Percentiles rank a stretch among this genome's conserved stretches.
These are phyloP conservation scores for Xylaria sp. DNA, from an alignment of 2,329 filamentous ascomycete genomes.

Conservation along the genomic window DNA sequence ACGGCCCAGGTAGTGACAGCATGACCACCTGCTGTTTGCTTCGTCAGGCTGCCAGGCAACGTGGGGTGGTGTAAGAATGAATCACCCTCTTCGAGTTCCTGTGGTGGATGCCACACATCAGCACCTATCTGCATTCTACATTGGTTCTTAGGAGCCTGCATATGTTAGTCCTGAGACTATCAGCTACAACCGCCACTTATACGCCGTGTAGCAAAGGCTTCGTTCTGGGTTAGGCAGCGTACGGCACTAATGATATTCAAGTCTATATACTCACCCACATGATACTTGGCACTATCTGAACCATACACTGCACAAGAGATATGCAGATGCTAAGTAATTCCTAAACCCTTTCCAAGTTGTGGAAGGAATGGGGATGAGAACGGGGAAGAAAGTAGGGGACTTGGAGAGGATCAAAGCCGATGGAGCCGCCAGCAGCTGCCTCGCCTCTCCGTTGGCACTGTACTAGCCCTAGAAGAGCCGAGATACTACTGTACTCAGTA, in stretches of 20 bases:
- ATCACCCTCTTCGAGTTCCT: conserved; percentile 12
- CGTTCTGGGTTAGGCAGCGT: background rate
- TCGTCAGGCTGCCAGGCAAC: conserved; percentile 18
- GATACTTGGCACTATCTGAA: conserved; percentile 29
- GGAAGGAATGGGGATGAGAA: conserved; percentile 12
- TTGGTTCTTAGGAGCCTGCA: conserved; percentile 1
- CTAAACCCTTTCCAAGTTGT: background rate
- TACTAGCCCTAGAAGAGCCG: conserved; percentile 43
- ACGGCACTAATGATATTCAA: conserved; percentile 14
- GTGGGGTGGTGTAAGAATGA: conserved; percentile 15
- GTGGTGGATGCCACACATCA: conserved; percentile 20
- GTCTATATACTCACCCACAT: background rate
- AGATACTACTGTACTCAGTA: conserved; percentile 17
- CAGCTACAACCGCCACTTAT: background rate
- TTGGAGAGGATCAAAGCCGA: conserved; percentile 44
- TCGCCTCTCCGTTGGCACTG: conserved; percentile 42
- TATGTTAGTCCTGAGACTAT: background rate
- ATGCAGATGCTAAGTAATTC: conserved; percentile 12
- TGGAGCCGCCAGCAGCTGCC: conserved; percentile 45
- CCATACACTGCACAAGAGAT: conserved; percentile 9
- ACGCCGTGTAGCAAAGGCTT: background rate
- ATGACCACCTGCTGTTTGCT: conserved; percentile 24
- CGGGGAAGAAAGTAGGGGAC: conserved; percentile 15
- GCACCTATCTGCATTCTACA: conserved; percentile 13
- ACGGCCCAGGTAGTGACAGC: conserved; percentile 30